A percentile compares a stretch with the other conserved stretches of the same genome.
Evolutionary conservation across 2,329 filamentous ascomycete species (phyloP).

Genomic region (Geosmithia morbida): DNA sequence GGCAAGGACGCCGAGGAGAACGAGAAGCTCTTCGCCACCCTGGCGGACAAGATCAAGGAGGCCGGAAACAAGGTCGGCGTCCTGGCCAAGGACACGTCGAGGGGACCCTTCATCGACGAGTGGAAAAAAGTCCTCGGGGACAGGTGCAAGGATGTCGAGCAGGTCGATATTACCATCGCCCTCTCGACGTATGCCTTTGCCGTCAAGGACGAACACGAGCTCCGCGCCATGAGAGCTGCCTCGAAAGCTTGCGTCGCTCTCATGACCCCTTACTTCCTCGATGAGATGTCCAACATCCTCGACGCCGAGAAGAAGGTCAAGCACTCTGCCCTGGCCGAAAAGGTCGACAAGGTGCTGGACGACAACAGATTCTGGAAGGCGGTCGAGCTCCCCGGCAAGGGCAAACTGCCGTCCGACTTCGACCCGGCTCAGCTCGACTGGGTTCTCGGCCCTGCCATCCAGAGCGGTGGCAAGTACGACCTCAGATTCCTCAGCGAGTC

Average conservation of each 20-base stretch:
- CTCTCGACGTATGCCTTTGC: slow-evolving; percentile 76
- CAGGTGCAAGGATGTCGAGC: slow-evolving; percentile 71
- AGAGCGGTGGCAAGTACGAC: slow-evolving; percentile 94
- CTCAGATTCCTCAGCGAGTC: slow-evolving; percentile 66
- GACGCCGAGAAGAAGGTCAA: slow-evolving; percentile 97
- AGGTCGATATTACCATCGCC: slow-evolving; percentile 72
- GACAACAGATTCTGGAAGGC: slow-evolving; percentile 87
- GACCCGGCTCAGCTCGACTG: slow-evolving; percentile 85
- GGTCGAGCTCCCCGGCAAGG: slow-evolving; percentile 51
- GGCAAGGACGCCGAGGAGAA: slow-evolving; percentile 89
- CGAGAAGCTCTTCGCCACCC: slow-evolving; percentile 74
- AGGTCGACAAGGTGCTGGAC: slow-evolving; percentile 83
- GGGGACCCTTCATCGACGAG: slow-evolving; percentile 85
- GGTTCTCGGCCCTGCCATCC: slow-evolving; percentile 79
- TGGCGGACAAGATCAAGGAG: slow-evolving; percentile 73
- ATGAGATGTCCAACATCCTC: slow-evolving; percentile 93
- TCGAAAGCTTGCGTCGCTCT: slow-evolving; percentile 88
- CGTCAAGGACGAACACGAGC: slow-evolving; percentile 87
- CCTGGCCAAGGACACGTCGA: slow-evolving; percentile 69
- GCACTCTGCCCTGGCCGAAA: slow-evolving; percentile 72
- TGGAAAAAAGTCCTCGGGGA: slow-evolving; percentile 78
- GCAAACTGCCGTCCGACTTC: slow-evolving; percentile 74
- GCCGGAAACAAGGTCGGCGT: slow-evolving; percentile 90
- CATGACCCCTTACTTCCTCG: slow-evolving; percentile 93
- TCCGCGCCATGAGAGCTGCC: slow-evolving; percentile 86